Evolutionary conservation across 495 filamentous ascomycete species (phyloP).

Genomic region (Staphylotrichum tortipilum): DNA sequence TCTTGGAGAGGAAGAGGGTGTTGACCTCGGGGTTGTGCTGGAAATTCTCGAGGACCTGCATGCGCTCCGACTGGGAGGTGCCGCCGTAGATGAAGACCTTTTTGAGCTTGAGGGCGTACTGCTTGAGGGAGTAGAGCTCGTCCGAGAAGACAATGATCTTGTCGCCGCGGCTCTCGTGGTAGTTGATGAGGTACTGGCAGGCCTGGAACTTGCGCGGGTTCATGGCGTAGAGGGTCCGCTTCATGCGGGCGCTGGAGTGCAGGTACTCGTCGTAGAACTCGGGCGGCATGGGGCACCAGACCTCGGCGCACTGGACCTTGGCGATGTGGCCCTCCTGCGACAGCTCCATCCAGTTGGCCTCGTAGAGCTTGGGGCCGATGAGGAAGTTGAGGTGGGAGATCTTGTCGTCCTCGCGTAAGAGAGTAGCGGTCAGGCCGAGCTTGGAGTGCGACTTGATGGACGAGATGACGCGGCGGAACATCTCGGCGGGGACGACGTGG

Average conservation of each 20-base stretch:
- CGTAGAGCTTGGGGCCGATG: slow-evolving; percentile 95
- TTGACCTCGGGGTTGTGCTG: slow-evolving; percentile 89
- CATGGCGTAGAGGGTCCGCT: slow-evolving; percentile 87
- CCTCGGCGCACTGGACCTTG: slow-evolving; percentile 94
- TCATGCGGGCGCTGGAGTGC: slow-evolving; percentile 34
- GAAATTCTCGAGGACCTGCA: slow-evolving; percentile 90
- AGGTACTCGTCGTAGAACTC: slow-evolving; percentile 97
- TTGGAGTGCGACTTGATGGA: slow-evolving; percentile 91
- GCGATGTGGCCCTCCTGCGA: slow-evolving; percentile 96
- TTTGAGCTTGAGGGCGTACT: slow-evolving; percentile 72
- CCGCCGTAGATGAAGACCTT: slow-evolving; percentile 93
- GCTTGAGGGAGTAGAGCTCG: slow-evolving; percentile 88
- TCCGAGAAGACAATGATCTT: slow-evolving; percentile 99
- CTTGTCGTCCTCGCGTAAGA: slow-evolving; percentile 96
- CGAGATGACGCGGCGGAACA: slow-evolving; percentile 89
- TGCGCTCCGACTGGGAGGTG: slow-evolving; percentile 76
- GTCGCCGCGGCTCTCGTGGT: slow-evolving; percentile 91
- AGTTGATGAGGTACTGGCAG: slow-evolving; percentile 93
- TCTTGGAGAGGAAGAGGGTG: slow-evolving; percentile 96
- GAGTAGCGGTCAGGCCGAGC: slow-evolving; percentile 88
- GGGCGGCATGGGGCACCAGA: slow-evolving; percentile 98
- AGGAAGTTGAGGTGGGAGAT: slow-evolving; percentile 96
- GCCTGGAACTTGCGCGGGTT: slow-evolving; percentile 96
- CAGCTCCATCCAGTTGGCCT: slow-evolving; percentile 99
- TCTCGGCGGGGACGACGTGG: slow-evolving; percentile 91